Evolutionary conservation across 305 asterid genomes (phyloP).

Genomic region (Striga hermonthica): DNA sequence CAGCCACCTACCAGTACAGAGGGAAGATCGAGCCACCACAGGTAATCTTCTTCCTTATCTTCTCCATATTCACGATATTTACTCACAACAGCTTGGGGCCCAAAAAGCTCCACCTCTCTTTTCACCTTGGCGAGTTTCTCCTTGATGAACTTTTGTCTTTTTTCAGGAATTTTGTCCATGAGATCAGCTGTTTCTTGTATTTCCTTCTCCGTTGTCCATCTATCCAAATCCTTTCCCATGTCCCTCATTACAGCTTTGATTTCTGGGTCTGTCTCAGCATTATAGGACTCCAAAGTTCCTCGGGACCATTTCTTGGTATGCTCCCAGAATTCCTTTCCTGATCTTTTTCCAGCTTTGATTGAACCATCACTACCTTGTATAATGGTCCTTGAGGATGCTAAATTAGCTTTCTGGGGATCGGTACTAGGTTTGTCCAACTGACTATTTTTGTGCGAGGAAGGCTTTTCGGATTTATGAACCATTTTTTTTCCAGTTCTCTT

Average conservation of each 20-base stretch:
- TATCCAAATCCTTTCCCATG: slow-evolving; percentile 86
- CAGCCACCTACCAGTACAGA: slow-evolving; percentile 56
- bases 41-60: slow-evolving; percentile 75
- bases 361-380: slow-evolving; percentile 94
- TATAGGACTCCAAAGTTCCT: slow-evolving; percentile 75
- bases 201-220: slow-evolving; percentile 96
- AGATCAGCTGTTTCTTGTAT: slow-evolving; percentile 79
- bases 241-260: slow-evolving; percentile 71
- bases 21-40: slow-evolving; percentile 98
- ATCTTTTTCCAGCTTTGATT: slow-evolving; percentile 61
- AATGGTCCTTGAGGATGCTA: slow-evolving; percentile 53
- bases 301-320: slow-evolving; percentile 96
- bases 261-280: slow-evolving; percentile 84
- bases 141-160: slow-evolving; percentile 53
- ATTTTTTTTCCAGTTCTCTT: slow-evolving; percentile 34
- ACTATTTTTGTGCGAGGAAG: slow-evolving; percentile 39
- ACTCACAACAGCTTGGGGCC: slow-evolving; percentile 94
- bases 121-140: slow-evolving; percentile 75
- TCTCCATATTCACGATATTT: slow-evolving; percentile 90
- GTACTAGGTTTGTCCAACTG: slow-evolving; percentile 28
- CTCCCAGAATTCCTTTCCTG: slow-evolving; percentile 90
- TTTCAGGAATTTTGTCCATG: slow-evolving; percentile 71
- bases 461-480: slow-evolving; percentile 38
- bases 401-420: slow-evolving; percentile 31
- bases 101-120: slow-evolving; percentile 88